Conservation (phyloP, 2,329 filamentous ascomycete genomes). For the Fusarium anguioides region DNA sequence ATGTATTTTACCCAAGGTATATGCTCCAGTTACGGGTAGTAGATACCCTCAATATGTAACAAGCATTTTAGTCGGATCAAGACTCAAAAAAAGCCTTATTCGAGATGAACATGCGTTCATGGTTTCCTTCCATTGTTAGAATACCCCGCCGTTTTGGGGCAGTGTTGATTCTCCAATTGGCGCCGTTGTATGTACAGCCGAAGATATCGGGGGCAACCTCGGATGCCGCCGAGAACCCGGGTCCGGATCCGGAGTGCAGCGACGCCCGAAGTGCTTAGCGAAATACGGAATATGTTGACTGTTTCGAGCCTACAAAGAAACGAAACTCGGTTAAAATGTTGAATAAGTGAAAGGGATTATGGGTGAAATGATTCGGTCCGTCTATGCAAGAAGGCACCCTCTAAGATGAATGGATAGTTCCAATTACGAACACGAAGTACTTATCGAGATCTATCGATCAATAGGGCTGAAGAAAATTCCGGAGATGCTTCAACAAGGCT, state of each 20-base stretch:
- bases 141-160: constrained; percentile 2
- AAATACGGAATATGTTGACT: neutral
- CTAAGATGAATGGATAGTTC: neutral
- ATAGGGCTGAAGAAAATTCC: neutral
- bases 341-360: too few species aligned
- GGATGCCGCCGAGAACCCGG: constrained; percentile 30
- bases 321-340: neutral
- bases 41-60: neutral
- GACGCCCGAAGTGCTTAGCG: neutral
- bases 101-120: neutral
- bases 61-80: neutral
- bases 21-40: neutral
- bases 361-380: neutral
- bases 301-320: neutral
- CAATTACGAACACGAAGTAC: neutral
- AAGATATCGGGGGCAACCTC: constrained; percentile 22
- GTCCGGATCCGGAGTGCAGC: constrained; percentile 18
- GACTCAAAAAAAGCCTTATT: neutral
- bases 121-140: neutral
- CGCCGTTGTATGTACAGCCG: constrained; percentile 1
- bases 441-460: neutral
- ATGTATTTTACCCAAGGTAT: neutral
- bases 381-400: neutral
- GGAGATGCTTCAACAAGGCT: neutral
- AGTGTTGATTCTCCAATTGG: constrained; percentile 27